Percentiles rank a stretch among this genome's conserved stretches.
Evolutionary conservation across 2,329 filamentous ascomycete species (phyloP).

Genomic region (Aspergillus fischeri): DNA sequence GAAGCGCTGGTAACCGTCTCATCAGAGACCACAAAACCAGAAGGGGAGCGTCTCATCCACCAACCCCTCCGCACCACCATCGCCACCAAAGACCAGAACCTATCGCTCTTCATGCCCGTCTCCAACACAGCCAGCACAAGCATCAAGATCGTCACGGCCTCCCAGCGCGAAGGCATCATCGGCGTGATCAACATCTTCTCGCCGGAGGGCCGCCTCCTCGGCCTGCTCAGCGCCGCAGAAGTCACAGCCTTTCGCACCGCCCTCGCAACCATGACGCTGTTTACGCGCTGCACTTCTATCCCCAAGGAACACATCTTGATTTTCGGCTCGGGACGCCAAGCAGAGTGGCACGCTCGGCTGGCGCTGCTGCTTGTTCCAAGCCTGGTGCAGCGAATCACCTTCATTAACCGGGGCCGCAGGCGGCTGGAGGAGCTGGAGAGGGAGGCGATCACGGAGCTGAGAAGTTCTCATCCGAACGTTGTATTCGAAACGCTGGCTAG

Average conservation of each 20-base stretch:
- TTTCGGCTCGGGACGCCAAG: conserved; percentile 49
- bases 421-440: conserved; percentile 50
- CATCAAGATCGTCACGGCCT: conserved; percentile 66
- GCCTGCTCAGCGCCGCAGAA: conserved; percentile 68
- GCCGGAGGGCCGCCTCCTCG: conserved; percentile 58
- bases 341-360: conserved; percentile 48
- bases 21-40: conserved; percentile 21
- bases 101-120: conserved; percentile 72
- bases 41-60: conserved; percentile 31
- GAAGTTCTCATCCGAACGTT: conserved; percentile 33
- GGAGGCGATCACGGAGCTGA: conserved; percentile 30
- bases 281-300: conserved; percentile 43
- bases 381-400: conserved; percentile 60
- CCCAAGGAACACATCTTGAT: conserved; percentile 39
- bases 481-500: conserved; percentile 44
- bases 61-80: conserved; percentile 43
- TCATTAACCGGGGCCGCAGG: conserved; percentile 67
- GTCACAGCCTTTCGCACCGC: conserved; percentile 79
- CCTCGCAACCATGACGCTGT: conserved; percentile 63
- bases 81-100: conserved; percentile 40
- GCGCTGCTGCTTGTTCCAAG: conserved; percentile 45
- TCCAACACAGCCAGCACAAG: conserved; percentile 60
- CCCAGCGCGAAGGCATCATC: conserved; percentile 43
- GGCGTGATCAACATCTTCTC: conserved; percentile 68
- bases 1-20: conserved; percentile 32